Evolutionary conservation across 1,284 basidiomycete genomes (phyloP).

Genomic region (Ustilago cynodontis): DNA sequence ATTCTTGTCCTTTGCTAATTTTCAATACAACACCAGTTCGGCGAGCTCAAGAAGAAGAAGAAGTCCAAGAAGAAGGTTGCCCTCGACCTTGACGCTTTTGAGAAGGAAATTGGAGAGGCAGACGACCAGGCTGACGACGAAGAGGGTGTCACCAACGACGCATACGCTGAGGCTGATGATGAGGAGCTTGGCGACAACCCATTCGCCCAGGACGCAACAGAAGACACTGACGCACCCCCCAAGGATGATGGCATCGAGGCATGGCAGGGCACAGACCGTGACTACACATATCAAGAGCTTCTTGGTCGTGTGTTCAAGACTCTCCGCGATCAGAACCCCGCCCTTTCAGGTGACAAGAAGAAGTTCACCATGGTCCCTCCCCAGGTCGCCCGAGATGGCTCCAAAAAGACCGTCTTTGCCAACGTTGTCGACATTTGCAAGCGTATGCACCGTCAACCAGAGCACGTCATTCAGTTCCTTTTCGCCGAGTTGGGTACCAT

Average conservation of each 20-base stretch:
- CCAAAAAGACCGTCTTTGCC: conserved; percentile 96
- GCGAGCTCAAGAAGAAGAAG: conserved; percentile 74
- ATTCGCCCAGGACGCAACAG: conserved; percentile 52
- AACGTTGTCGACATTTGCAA: conserved; percentile 98
- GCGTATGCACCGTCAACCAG: conserved; percentile 98
- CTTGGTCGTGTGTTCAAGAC: conserved; percentile 91
- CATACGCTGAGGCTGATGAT: conserved; percentile 74
- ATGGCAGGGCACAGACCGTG: conserved; percentile 91
- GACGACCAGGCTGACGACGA: conserved; percentile 71
- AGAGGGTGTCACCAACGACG: conserved; percentile 71
- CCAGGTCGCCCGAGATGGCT: conserved; percentile 89
- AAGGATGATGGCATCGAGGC: conserved; percentile 59
- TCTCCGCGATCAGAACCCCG: conserved; percentile 92
- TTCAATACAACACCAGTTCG: conserved; percentile 68
- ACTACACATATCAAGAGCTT: conserved; percentile 96
- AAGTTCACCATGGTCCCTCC: conserved; percentile 99
- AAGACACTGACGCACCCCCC: conserved; percentile 36
- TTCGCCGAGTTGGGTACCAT: conserved; percentile 99
- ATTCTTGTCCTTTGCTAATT: neutral
- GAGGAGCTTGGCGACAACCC: conserved; percentile 66
- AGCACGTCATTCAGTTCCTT: conserved; percentile 97
- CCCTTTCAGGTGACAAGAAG: conserved; percentile 80
- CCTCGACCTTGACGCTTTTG: conserved; percentile 70
- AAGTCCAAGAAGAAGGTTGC: conserved; percentile 69
- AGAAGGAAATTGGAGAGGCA: conserved; percentile 70